A percentile compares a stretch with the other conserved stretches of the same genome.
Evolutionary conservation across 2,329 filamentous ascomycete species (phyloP).

Genomic region (Arthroderma uncinatum): DNA sequence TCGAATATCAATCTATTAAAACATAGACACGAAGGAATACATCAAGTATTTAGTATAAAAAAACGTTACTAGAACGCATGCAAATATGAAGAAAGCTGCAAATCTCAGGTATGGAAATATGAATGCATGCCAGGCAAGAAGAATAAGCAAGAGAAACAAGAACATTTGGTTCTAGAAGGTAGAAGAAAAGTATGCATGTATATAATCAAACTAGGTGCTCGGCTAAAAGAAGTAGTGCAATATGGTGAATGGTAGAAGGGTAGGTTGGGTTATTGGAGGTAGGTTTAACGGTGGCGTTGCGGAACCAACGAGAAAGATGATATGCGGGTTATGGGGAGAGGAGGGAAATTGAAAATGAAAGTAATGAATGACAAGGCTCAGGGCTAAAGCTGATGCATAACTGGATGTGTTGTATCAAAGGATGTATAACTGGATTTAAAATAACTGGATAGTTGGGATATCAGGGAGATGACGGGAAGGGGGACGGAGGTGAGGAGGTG

Average conservation of each 20-base stretch:
- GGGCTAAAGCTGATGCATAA: background rate
- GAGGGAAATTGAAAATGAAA: conserved; percentile 5
- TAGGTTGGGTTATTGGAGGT: background rate
- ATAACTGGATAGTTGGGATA: background rate
- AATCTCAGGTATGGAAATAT: background rate
- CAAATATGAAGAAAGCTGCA: background rate
- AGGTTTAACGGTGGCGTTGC: background rate
- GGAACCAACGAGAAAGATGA: background rate
- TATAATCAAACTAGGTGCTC: background rate
- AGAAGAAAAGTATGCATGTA: background rate
- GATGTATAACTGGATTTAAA: background rate
- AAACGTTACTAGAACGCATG: background rate
- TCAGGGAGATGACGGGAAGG: background rate
- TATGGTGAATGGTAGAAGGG: conserved; percentile 7
- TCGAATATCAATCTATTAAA: background rate
- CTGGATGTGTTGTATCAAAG: background rate
- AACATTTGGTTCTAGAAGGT: background rate
- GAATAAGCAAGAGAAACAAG: background rate
- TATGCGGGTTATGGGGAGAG: background rate
- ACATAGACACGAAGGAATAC: background rate
- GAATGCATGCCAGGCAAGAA: background rate
- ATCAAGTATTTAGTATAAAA: background rate
- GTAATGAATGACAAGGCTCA: background rate
- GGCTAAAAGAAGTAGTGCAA: background rate
- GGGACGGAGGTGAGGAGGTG: background rate